Evolutionary conservation across 345 rosid genomes (phyloP), one percentile per base, ranked within the genome.

Genomic region (Lagerstroemia speciosa): DNA sequence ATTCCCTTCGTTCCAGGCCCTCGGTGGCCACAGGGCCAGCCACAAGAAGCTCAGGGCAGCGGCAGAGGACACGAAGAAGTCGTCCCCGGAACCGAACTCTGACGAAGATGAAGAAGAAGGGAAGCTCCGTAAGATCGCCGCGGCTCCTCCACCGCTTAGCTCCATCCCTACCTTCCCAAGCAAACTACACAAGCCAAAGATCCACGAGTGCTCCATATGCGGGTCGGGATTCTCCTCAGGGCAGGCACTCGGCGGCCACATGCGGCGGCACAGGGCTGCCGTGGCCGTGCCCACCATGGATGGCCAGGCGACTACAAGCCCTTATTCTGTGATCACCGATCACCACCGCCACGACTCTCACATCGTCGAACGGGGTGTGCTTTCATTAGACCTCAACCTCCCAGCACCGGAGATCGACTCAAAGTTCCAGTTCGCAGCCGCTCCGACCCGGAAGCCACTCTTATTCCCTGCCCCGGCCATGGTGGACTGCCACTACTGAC

Each of bases 191-290:
- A 76, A 74, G 69, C 75, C 69, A n/a, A 79, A 89, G 78, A 81
- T 87, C 76, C 99, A 95, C 63, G 98, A 86, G 85, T 95, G 99
- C 76, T 88, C 85, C n/a, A 85, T 92, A 52, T 95, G 99, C 20
- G 98, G 99, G 22, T 85, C 96, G 6, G 96, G 88, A 75, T 95
- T 95, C 74, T 73, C 78, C 12, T 92, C 98, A 0, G 99, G 99
- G 1, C 99, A 95, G 81, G 99, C 99, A 2, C 85, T 95, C 8
- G 99, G 99, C 3, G 98, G 99, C 17, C 99, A 95, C 82, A 95
- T 95, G 98, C 87, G 99, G 71, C 79, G 99, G 76, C 98, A 95
- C 53, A 83, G 98, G 62, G 71, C 89, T 9, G 70, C 67, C 19
- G 61, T 76, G 1, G 75, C 81, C 3, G 68, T 68, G 6, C 31